Evolutionary conservation across 257 asterid species (phyloP), one percentile per base, ranked within the genome.

Genomic region (Gentiana dahurica): DNA sequence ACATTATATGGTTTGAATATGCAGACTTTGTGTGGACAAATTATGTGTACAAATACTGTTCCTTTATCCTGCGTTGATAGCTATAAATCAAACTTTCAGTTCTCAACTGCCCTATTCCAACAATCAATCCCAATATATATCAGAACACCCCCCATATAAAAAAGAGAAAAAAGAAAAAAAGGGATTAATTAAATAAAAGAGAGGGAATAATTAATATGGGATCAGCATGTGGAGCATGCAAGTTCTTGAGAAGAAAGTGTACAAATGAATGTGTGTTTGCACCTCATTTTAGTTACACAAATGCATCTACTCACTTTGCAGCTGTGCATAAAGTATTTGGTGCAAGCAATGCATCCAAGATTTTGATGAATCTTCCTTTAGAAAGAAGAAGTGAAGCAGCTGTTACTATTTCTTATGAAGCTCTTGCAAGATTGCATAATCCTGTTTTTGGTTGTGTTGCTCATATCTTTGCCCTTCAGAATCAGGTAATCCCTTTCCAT

Each of bases 201-300:
- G 77, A 10, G 84, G 86, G 52, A 66, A 24, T 24, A 24, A 24
- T 24, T 24, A 24, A 24, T 24, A 24, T 68, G 49, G 73, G 86
- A 43, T 72, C 92, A 55, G 76, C 95, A 1, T 85, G 95, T 50
- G 89, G 89, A 67, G 92, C 95, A 12, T 82, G 95, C 75, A 85
- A 79, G 62, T 85, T 85, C 72, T 60, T 85, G 68, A 76, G 95
- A 55, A 76, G 92, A 67, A 69, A 79, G 74, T 85, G 95, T 68
- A 62, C 69, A 0, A 70, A 39, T 6, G 95, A 85, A 44, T 85
- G 95, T 56, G 53, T 85, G 33, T 85, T 85, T 59, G 86, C 84
- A 9, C 95, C 92, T 60, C 80, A 76, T 64, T 85, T 85, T 71
- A 50, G 68, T 34, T 82, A 78, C 12, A 86, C 78, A 5, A 74